Conservation (phyloP, 73 alveolate genomes). For the Symbiodinium natans region DNA sequence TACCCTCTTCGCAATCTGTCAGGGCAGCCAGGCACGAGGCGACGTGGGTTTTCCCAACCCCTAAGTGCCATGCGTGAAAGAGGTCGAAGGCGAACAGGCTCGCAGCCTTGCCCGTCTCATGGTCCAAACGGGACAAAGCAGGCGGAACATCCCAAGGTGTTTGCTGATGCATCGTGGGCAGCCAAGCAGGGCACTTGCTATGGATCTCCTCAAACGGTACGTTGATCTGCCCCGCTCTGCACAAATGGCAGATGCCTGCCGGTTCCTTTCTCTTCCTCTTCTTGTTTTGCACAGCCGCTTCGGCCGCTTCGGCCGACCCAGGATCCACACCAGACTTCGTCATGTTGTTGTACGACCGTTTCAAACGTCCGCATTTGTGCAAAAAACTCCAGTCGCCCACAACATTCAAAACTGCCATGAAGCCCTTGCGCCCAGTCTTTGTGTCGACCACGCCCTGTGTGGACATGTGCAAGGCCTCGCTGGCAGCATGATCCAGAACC, state of each 20-base stretch:
- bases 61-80: conserved; percentile 1
- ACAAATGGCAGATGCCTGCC: conserved; percentile 39
- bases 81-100: neutral
- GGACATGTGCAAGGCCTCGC: neutral
- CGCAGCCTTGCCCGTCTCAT: neutral
- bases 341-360: neutral
- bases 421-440: neutral
- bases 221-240: conserved; percentile 23
- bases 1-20: neutral
- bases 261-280: neutral
- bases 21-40: neutral
- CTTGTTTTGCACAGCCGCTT: neutral
- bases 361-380: neutral
- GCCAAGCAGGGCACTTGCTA: neutral
- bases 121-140: neutral
- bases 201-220: conserved; percentile 27
- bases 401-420: neutral
- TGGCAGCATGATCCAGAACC: neutral
- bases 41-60: neutral
- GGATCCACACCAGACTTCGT: neutral
- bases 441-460: neutral
- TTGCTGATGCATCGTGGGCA: neutral
- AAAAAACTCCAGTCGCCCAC: conserved; percentile 38
- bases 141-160: neutral
- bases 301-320: neutral